Evolutionary conservation across 2,329 filamentous ascomycete genomes (phyloP), one percentile per base, ranked within the genome.

Genomic region (Colletotrichum caudatum): DNA sequence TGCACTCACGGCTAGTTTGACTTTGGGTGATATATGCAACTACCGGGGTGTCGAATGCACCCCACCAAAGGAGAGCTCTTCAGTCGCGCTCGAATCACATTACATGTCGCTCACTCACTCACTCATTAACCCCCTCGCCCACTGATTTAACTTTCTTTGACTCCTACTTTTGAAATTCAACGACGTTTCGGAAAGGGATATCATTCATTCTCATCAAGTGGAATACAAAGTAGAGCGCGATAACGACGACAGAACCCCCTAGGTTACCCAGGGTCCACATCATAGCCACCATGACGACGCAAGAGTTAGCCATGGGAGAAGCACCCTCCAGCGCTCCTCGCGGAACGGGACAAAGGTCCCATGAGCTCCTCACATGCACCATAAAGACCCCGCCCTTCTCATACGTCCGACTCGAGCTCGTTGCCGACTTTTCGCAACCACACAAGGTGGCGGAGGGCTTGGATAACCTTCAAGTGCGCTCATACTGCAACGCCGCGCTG

Each of bases 401-500:
- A 57, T 92, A 91, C 78, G 84, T 83, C 39, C 87, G 89, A 71
- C 81, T 92, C 0, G 80, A 87, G 74, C 81, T 89, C 35, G 77
- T 83, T 70, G 82, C 78, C 56, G 76, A 79, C 39, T 59, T 54
- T 12, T 48, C 41, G 18, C 11, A 23, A 50, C 26, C 39, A 12
- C 26, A 48, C 5, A 35, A 63, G 29, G 72, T 73, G 44, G 57
- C 60, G 18, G 61, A 66, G 3, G 56, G 74, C 1, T 81, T 93
- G 7, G 92, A 94, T 79, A 82, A 85, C 3, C 81, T 94, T 3
- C 90, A 90, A 48, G 84, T 88, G 23, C 89, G 88, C 44, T 84
- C 89, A 0, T 90, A 92, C 77, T 88, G 92, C 75, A 88, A 87
- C 2, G 80, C 86, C 1, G 90, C 92, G 0, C 82, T 95, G 9